Conservation (phyloP, 495 filamentous ascomycete species). For the Annulohypoxylon nitens region DNA sequence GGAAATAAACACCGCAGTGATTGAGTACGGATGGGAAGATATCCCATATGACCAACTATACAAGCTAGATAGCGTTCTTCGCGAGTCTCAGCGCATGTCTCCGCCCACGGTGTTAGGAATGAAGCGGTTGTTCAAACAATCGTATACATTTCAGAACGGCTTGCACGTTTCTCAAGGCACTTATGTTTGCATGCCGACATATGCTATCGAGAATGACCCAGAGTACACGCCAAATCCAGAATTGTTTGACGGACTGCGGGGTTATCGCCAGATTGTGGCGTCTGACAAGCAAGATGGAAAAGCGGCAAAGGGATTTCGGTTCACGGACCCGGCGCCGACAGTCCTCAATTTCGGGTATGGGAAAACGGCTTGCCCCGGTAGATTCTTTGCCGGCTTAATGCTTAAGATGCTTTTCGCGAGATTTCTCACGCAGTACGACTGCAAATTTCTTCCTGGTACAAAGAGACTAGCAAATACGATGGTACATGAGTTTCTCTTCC, state of each 20-base stretch:
- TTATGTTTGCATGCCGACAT: constrained; percentile 23
- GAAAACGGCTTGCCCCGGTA: constrained; percentile 43
- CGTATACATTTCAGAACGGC: constrained; percentile 26
- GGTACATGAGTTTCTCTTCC: constrained; percentile 26
- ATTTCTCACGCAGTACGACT: constrained; percentile 29
- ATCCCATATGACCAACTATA: constrained; percentile 38
- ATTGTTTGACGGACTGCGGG: constrained; percentile 37
- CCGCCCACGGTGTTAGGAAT: constrained; percentile 1
- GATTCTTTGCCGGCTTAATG: constrained; percentile 34
- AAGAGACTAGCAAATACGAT: constrained; percentile 16
- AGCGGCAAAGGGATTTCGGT: constrained; percentile 3
- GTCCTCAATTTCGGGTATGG: constrained; percentile 47
- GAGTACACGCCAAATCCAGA: constrained; percentile 25
- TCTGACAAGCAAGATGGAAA: constrained; percentile 1
- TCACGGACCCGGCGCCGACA: constrained; percentile 10
- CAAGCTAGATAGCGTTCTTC: constrained; percentile 20
- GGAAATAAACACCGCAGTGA: neutral
- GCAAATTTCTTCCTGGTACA: constrained; percentile 2
- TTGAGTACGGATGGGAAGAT: neutral
- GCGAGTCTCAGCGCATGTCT: constrained; percentile 6
- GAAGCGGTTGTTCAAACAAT: constrained; percentile 3
- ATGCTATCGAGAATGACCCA: constrained; percentile 38
- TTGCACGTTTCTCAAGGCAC: constrained; percentile 30
- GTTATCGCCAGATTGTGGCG: constrained; percentile 1
- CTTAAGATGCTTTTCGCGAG: constrained; percentile 45